Percentiles rank a stretch among this genome's conserved stretches.
Evolutionary conservation across 2,329 filamentous ascomycete genomes (phyloP).

Genomic region (Neurospora sp.): DNA sequence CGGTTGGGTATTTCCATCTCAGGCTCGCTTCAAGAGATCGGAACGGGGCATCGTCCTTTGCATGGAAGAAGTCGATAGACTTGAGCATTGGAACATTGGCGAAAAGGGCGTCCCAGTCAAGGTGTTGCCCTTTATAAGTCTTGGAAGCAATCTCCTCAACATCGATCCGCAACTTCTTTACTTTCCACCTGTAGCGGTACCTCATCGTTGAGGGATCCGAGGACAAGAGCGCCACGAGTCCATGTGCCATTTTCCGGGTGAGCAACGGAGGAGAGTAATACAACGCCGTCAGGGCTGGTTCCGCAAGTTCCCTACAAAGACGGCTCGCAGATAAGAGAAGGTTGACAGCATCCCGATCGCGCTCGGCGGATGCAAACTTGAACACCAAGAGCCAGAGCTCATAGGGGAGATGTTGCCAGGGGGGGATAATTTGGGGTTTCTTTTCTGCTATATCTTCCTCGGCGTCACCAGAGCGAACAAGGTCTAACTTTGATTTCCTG

Average conservation of each 20-base stretch:
- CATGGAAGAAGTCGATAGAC: slow-evolving; percentile 62
- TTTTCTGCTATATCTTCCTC: background rate
- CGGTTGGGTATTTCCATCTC: slow-evolving; percentile 59
- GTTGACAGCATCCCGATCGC: slow-evolving; percentile 27
- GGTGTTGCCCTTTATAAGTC: slow-evolving; percentile 40
- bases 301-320: slow-evolving; percentile 54
- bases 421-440: slow-evolving; percentile 14
- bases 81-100: slow-evolving; percentile 55
- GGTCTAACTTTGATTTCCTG: background rate
- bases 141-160: slow-evolving; percentile 46
- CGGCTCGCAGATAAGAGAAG: slow-evolving; percentile 59
- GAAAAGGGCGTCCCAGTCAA: slow-evolving; percentile 41
- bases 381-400: slow-evolving; percentile 59
- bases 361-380: slow-evolving; percentile 50
- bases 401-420: slow-evolving; percentile 30
- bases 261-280: slow-evolving; percentile 60
- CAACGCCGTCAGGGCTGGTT: slow-evolving; percentile 63
- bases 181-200: slow-evolving; percentile 60
- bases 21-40: slow-evolving; percentile 43
- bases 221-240: slow-evolving; percentile 44
- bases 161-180: slow-evolving; percentile 61
- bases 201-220: slow-evolving; percentile 35
- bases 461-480: background rate
- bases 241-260: slow-evolving; percentile 31
- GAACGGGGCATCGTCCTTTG: slow-evolving; percentile 57